Base-by-base conservation (phyloP, 1,139 yeast genomes). In the Scheffersomyces segobiensis region DNA sequence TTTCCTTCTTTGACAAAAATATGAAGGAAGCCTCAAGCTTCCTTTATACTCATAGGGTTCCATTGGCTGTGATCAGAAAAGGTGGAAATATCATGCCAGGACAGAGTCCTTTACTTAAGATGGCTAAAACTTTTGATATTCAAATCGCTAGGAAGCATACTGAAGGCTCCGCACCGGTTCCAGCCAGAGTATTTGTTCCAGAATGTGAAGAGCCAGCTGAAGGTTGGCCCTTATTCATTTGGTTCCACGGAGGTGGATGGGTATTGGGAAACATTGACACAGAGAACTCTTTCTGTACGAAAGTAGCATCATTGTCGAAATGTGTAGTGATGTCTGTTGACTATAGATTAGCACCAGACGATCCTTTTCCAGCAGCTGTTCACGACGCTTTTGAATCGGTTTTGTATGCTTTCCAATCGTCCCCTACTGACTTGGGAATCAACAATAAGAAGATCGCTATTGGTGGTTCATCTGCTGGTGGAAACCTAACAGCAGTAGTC, bases 171-270 rank as follows among this genome's bases (percentile, higher is more conserved):
- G 22, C 39, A 3, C 57, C 62, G 10, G 70, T 80, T 32, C 75
- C 79, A 2, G 78, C 77, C 10, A 68, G 84, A 58, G 79, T 80
- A 2, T 80, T 79, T 60, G 71, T 72, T 21, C 84, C 84, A 17
- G 64, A 68, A 18, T 75, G 76, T 12, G 69, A 67, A 8, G 65
- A 67, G 39, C 85, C 84, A 1, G 69, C 56, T 2, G 68, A 63
- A 4, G 84, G 84, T 0, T 79, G 81, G 77, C 85, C 86, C 2
- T 70, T 78, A 48, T 72, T 76, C 47, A 63, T 81, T 14, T 81
- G 82, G 82, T 80, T 69, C 67, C 86, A 81, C 61, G 85, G 85
- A n/a, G 83, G 83, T 42, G 80, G 80, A 5, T 80, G 83, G 81
- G 82, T 77, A 1, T 70, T 82, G n/a, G 85, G 85, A 3, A 70